Conservation (phyloP, 2,329 filamentous ascomycete species). For the Elsinoe australis region DNA sequence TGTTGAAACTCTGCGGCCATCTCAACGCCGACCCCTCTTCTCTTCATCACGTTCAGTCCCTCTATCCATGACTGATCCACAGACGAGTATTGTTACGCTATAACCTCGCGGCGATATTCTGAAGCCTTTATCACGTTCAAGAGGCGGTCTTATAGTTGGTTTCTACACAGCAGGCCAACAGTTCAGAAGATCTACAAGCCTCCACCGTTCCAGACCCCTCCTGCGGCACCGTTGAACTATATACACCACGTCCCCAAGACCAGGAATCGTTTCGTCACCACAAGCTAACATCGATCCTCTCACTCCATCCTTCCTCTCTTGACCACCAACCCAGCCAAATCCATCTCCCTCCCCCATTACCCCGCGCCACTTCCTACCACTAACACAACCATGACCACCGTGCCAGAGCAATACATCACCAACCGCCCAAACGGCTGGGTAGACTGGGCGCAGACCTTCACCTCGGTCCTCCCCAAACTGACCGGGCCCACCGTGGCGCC, state of each 20-base stretch:
- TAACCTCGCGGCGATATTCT: too few species aligned
- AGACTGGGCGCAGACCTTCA: conserved; percentile 13
- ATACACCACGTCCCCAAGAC: conserved; percentile 5
- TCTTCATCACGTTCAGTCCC: too few species aligned
- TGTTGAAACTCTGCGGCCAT: too few species aligned
- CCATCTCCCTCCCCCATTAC: background rate
- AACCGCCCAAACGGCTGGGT: conserved; percentile 16
- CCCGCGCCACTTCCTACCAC: background rate
- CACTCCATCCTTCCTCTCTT: background rate
- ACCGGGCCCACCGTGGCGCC: conserved; percentile 9
- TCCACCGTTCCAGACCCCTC: conserved; percentile 7
- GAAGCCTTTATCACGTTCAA: too few species aligned
- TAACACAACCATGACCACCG: conserved; percentile 17
- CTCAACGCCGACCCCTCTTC: too few species aligned
- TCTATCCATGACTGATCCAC: too few species aligned
- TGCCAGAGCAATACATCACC: conserved; percentile 17
- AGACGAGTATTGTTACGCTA: too few species aligned
- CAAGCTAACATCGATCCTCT: background rate
- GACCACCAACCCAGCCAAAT: background rate
- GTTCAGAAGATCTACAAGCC: background rate
- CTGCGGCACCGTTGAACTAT: background rate
- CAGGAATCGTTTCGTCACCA: background rate
- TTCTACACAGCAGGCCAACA: too few species aligned
- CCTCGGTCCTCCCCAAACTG: conserved; percentile 18
- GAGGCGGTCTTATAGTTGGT: too few species aligned